Evolutionary conservation across 768 basidiomycete genomes (phyloP), one percentile per base, ranked within the genome.

Genomic region (Phylloporus sp.): DNA sequence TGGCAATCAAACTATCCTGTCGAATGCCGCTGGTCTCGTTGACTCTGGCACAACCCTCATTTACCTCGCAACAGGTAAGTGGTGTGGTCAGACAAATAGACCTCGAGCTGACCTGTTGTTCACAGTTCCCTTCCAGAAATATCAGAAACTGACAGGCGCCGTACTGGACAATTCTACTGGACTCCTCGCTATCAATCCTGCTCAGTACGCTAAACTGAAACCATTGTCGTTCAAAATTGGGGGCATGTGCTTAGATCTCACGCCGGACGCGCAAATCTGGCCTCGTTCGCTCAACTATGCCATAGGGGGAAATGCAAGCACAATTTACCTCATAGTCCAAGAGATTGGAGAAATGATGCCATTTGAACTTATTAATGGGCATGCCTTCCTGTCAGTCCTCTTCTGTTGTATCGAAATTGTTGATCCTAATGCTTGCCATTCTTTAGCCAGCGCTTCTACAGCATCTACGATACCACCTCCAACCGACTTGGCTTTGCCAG

Each of bases 401-500:
- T 11, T 16, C 47, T 5, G 26, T 13, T 34, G 20, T 41, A 16
- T 24, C n/a, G 28, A n/a, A 28, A 46, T 40, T 16, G 10, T 42
- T 18, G 22, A 50, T 18, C 9, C 45, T 40, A 49, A 56, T 22
- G 10, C 32, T 40, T 29, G 2, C 29, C 2, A 39, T n/a, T 47
- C 4, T 9, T 11, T 22, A 48, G 47, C 15, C 69, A 76, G 59
- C 69, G 76, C 29, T 75, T 68, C 63, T 75, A 75, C 54, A 65
- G 67, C 50, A 22, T 40, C 16, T 47, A 7, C 27, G 47, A 47
- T 35, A 48, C 47, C 29, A 40, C 38, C 20, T 29, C 39, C 59
- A 54, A 47, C 23, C 69, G 53, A 8, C 60, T 77, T 28, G 76
- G 75, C 24, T 65, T 78, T 40, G 76, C 76, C 3, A 69, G 57